Evolutionary conservation across 805 yeast species (phyloP).

Genomic region (Martiniozyma abietophila): DNA sequence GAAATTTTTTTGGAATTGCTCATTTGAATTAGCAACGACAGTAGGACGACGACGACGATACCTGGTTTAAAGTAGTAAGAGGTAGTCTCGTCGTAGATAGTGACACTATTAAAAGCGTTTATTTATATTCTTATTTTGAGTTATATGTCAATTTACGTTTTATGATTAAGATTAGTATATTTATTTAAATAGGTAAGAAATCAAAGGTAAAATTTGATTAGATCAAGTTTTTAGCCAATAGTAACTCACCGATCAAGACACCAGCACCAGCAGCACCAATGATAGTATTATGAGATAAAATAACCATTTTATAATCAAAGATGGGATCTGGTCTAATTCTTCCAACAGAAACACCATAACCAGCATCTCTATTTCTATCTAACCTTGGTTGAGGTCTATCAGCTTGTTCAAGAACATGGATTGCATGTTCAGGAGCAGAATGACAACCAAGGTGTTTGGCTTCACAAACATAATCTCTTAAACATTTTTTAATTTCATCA

Average conservation of each 20-base stretch:
- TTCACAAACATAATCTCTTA: slow-evolving; percentile 73
- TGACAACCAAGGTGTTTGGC: slow-evolving; percentile 72
- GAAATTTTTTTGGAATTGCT: too few species aligned
- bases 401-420: slow-evolving; percentile 81
- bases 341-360: slow-evolving; percentile 92
- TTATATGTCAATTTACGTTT: too few species aligned
- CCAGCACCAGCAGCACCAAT: slow-evolving; percentile 99
- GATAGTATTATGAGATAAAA: slow-evolving; percentile 93
- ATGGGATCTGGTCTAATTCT: slow-evolving; percentile 90
- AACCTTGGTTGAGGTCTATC: slow-evolving; percentile 98
- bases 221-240: slow-evolving; percentile 66
- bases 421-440: slow-evolving; percentile 89
- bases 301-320: slow-evolving; percentile 91
- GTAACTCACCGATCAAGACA: slow-evolving; percentile 85
- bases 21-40: too few species aligned
- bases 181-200: too few species aligned
- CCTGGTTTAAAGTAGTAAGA: too few species aligned
- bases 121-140: too few species aligned
- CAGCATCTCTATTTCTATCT: slow-evolving; percentile 91
- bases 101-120: too few species aligned
- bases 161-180: too few species aligned
- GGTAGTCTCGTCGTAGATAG: too few species aligned
- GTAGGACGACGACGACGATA: too few species aligned
- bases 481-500: slow-evolving; percentile 63
- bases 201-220: too few species aligned